Conservation (phyloP, 768 basidiomycete species). For the Podaxis rugospora region DNA sequence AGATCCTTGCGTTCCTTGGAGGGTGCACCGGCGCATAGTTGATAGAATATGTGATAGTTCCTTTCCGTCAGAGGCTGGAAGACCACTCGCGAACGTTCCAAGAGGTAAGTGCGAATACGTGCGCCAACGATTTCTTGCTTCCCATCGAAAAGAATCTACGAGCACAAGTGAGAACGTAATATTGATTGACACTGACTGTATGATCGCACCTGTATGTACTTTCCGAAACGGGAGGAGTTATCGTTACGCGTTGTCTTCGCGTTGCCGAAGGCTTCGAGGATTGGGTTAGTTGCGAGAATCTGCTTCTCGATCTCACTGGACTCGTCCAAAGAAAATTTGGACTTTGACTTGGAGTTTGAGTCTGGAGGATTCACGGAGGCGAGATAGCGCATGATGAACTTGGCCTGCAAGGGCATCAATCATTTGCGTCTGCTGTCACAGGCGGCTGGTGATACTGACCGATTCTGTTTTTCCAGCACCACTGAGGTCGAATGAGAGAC, state of each 20-base stretch:
- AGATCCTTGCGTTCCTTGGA: conserved; percentile 94
- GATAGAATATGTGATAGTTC: conserved; percentile 99
- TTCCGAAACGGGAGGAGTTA: conserved; percentile 98
- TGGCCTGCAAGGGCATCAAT: conserved; percentile 51
- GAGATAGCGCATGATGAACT: conserved; percentile 99
- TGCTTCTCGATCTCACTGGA: conserved; percentile 95
- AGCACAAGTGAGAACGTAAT: conserved; percentile 4
- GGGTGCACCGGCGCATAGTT: conserved; percentile 95
- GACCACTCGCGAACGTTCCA: conserved; percentile 96
- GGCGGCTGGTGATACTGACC: conserved; percentile 36
- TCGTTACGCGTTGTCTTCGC: conserved; percentile 99
- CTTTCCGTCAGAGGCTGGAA: conserved; percentile 96
- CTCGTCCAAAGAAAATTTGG: conserved; percentile 74
- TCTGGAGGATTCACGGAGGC: conserved; percentile 92
- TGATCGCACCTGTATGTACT: conserved; percentile 89
- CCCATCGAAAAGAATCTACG: conserved; percentile 93
- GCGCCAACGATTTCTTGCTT: conserved; percentile 97
- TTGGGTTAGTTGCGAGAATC: conserved; percentile 98
- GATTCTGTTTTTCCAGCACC: conserved; percentile 99
- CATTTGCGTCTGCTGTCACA: background rate
- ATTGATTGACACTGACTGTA: background rate
- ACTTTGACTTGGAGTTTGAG: conserved; percentile 53
- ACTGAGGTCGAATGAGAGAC: conserved; percentile 39
- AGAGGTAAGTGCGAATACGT: conserved; percentile 95
- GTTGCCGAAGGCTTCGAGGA: conserved; percentile 98